Conservation (phyloP, 1,139 yeast species). For the Casaregolazyma suthepensis region DNA sequence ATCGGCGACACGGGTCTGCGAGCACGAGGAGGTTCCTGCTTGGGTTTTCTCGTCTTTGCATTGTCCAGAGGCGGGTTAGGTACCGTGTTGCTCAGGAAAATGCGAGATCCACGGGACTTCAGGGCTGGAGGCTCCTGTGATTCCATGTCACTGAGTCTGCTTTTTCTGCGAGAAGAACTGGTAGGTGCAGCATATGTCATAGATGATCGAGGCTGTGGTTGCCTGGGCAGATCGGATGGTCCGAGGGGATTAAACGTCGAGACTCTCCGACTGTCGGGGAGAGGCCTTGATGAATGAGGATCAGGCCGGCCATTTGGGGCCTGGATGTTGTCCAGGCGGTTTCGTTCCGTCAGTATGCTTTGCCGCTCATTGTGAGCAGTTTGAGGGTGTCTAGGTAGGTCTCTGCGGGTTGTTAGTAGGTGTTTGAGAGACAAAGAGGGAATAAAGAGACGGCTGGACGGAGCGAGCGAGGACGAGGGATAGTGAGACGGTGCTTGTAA, state of each 20-base stretch:
- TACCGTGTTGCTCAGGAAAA: slow-evolving; percentile 18
- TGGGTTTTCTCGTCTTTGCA: background rate
- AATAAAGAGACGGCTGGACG: background rate
- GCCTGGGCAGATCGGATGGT: background rate
- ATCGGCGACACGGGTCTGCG: background rate
- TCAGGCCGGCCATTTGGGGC: background rate
- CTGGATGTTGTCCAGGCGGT: background rate
- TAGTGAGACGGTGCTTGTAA: background rate
- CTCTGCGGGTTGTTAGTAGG: background rate
- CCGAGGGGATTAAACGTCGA: background rate
- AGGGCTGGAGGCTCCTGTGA: background rate
- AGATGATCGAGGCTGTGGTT: background rate
- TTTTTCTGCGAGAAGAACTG: background rate
- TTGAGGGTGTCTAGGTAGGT: background rate
- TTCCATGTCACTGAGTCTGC: background rate
- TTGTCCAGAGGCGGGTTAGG: background rate
- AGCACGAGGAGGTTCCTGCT: background rate
- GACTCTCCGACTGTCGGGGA: background rate
- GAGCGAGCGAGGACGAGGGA: background rate
- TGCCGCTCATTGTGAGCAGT: background rate
- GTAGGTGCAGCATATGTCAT: background rate
- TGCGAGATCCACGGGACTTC: slow-evolving; percentile 20
- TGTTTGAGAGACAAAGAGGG: background rate
- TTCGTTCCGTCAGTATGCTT: background rate
- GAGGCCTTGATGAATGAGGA: background rate